Percentiles rank a stretch among this genome's conserved stretches.
phyloP scores from a whole-genome alignment of 495 filamentous ascomycete genomes.

The Penicillium mononematosum region DNA sequence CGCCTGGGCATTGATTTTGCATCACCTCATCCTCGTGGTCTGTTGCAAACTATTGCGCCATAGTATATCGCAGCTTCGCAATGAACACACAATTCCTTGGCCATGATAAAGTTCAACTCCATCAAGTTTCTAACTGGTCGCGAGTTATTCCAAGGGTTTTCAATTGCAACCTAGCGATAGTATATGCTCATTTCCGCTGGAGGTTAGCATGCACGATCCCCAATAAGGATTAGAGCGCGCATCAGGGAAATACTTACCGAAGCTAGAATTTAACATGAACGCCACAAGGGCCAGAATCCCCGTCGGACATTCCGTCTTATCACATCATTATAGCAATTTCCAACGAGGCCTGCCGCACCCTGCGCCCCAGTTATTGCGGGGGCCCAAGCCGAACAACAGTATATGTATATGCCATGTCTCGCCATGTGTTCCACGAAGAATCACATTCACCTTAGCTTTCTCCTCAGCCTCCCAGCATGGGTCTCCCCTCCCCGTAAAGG shows the following conservation, averaged over 20 bases:
- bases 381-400: neutral
- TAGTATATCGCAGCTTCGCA: neutral
- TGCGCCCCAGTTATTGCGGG: neutral
- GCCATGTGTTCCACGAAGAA: neutral
- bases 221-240: neutral
- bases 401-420: neutral
- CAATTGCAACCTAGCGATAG: too few species aligned
- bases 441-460: neutral
- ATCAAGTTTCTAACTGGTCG: neutral
- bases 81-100: neutral
- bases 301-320: neutral
- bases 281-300: neutral
- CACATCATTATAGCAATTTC: conserved; percentile 3
- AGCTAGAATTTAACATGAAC: neutral
- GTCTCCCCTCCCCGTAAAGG: neutral
- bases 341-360: neutral
- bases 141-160: neutral
- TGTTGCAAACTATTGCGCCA: conserved; percentile 14
- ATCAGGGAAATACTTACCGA: neutral
- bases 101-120: neutral
- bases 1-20: neutral
- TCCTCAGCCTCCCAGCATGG: neutral
- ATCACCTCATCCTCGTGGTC: conserved; percentile 5
- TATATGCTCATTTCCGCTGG: neutral
- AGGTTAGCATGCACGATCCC: neutral